A percentile compares a stretch with the other conserved stretches of the same genome.
Conservation (phyloP, 2,329 filamentous ascomycete genomes). For the Bimuria novae-zelandiae region DNA sequence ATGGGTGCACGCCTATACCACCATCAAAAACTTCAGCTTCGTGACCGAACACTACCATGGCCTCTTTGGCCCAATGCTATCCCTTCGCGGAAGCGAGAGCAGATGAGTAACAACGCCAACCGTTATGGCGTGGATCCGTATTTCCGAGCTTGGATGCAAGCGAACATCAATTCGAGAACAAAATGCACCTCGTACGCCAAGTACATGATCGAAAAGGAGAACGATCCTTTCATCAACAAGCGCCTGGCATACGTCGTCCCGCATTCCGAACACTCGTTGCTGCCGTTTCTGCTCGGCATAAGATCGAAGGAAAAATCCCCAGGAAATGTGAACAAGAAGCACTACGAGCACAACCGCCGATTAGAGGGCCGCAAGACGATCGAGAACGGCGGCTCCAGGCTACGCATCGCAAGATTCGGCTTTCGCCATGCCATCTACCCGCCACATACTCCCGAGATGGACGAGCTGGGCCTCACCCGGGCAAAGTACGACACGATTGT, state of each 20-base stretch:
- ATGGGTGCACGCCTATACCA: constrained; percentile 11
- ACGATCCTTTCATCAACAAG: constrained; percentile 29
- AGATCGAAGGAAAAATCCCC: constrained; percentile 19
- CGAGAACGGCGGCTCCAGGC: constrained; percentile 25
- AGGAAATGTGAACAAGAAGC: constrained; percentile 19
- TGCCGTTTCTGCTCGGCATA: constrained; percentile 10
- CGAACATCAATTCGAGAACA: constrained; percentile 28
- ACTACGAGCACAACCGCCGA: constrained; percentile 32
- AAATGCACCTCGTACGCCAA: constrained; percentile 27
- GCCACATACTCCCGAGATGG: constrained; percentile 32
- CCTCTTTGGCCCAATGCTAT: constrained; percentile 32
- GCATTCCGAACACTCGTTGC: constrained; percentile 5
- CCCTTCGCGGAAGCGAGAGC: constrained; percentile 23
- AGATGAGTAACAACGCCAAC: constrained; percentile 23
- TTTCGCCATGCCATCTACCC: constrained; percentile 30
- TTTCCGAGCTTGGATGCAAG: constrained; percentile 31
- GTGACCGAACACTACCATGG: constrained; percentile 26
- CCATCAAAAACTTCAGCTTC: constrained; percentile 16
- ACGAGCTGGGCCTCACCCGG: constrained; percentile 24
- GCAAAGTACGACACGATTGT: constrained; percentile 21
- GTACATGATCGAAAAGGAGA: constrained; percentile 31
- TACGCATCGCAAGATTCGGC: constrained; percentile 26
- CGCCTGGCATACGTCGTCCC: constrained; percentile 23
- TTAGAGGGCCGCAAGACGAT: constrained; percentile 29
- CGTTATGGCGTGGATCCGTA: constrained; percentile 32